Conservation (phyloP, 176 grass and related monocot genomes). For the Puya raimondii region DNA sequence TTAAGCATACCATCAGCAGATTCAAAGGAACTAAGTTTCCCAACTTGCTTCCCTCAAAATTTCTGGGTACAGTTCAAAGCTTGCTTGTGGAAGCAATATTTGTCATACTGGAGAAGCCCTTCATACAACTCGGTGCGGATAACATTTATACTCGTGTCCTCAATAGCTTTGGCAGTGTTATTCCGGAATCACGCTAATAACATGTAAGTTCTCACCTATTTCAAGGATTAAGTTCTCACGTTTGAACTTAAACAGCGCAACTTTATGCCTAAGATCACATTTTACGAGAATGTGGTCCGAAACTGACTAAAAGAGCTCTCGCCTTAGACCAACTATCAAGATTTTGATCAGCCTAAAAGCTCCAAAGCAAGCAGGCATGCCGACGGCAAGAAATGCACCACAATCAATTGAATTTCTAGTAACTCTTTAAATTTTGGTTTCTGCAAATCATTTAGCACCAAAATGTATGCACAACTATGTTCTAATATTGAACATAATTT, state of each 20-base stretch:
- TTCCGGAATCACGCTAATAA: conserved; percentile 51
- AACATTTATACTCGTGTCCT: conserved; percentile 16
- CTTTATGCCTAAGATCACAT: too few species aligned
- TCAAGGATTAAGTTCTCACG: background rate
- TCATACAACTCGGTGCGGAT: conserved; percentile 59
- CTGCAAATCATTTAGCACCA: too few species aligned
- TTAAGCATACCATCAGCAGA: conserved; percentile 37
- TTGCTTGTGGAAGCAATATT: conserved; percentile 69
- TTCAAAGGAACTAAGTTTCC: conserved; percentile 36
- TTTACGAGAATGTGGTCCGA: too few species aligned
- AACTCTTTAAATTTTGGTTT: too few species aligned
- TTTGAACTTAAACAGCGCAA: background rate
- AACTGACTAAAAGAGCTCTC: too few species aligned
- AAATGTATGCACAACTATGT: too few species aligned
- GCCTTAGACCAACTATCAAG: too few species aligned
- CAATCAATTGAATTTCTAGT: too few species aligned
- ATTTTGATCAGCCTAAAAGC: too few species aligned
- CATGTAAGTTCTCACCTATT: conserved; percentile 36
- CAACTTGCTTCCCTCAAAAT: conserved; percentile 48
- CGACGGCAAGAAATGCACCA: too few species aligned
- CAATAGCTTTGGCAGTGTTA: conserved; percentile 27
- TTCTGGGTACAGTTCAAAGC: conserved; percentile 58
- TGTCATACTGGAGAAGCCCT: conserved; percentile 82
- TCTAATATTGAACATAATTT: too few species aligned
- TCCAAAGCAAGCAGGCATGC: too few species aligned